Base-by-base conservation (phyloP, 345 rosid species). In the Moricandia arvensis region DNA sequence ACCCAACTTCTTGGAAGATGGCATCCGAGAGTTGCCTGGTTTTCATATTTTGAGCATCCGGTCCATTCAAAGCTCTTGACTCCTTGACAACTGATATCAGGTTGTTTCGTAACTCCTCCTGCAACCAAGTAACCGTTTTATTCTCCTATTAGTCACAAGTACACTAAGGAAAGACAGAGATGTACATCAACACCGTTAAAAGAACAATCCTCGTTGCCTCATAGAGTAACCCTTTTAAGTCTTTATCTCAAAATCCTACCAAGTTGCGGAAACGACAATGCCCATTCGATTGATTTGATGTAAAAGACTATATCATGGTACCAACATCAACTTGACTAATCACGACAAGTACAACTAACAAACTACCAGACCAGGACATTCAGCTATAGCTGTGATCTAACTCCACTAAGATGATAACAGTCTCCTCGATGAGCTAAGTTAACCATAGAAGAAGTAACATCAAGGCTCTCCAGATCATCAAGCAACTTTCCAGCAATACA, bases 1-100 rank as follows among this genome's bases (percentile, higher is more conserved):
- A 94, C 97, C 95, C 88, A 72, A 91, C 87, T 79, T 94, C 96
- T 68, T 90, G 87, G 71, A 82, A 85, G 18, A 91, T 90, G 7
- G 88, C 86, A 90, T 94, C 97, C 66, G 91, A 91, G 77, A 94
- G 91, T 75, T 94, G 97, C 59, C 98, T 89, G 31, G 89, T 88
- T 80, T 86, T 91, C 97, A 94, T 80, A 70, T 68, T 85, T 68
- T 81, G 95, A 78, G 90, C 85, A 66, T 89, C 88, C 0, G 78
- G 72, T 35, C 80, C 80, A 47, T 83, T 86, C 68, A 90, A 82
- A 2, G 89, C 92, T 17, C 84, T 76, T 47, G 98, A 88, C 80
- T 89, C 90, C 85, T 85, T 90, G 75, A 94, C 93, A 29, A 82
- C 63, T 29, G 86, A 85, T 5, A 89, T 79, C 72, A 94, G 79